A percentile compares a stretch with the other conserved stretches of the same genome.
phyloP scores from a whole-genome alignment of 1,284 basidiomycete species.

The Hemileia vastatrix region DNA sequence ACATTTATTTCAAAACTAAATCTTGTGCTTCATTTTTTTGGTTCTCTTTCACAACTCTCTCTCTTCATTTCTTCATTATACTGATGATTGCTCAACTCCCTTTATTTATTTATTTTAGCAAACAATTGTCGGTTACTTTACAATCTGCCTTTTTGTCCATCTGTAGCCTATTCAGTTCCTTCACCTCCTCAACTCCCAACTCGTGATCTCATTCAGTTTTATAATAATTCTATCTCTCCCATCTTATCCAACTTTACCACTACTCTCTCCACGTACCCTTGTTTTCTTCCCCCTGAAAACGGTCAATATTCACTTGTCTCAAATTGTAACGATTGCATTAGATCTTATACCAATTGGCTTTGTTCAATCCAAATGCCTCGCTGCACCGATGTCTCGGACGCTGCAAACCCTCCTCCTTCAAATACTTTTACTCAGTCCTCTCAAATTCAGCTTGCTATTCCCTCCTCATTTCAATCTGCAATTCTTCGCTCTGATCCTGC shows the following conservation, averaged over 20 bases:
- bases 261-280: slow-evolving; percentile 47
- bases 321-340: slow-evolving; percentile 44
- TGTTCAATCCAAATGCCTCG: slow-evolving; percentile 47
- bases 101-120: slow-evolving; percentile 19
- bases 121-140: slow-evolving; percentile 45
- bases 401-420: slow-evolving; percentile 2
- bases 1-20: slow-evolving; percentile 16
- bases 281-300: too few relatives aligned
- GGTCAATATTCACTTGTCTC: slow-evolving; percentile 45
- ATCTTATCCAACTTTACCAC: slow-evolving; percentile 43
- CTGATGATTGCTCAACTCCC: too few relatives aligned
- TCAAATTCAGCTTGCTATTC: slow-evolving; percentile 10
- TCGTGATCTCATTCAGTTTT: slow-evolving; percentile 32
- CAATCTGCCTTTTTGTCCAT: slow-evolving; percentile 45
- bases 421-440: background rate
- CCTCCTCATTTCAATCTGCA: background rate
- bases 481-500: slow-evolving; percentile 24
- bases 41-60: background rate
- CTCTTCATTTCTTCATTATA: background rate
- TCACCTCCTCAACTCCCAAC: slow-evolving; percentile 37
- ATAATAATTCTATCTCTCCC: slow-evolving; percentile 38
- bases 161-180: slow-evolving; percentile 47
- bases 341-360: slow-evolving; percentile 45
- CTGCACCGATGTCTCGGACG: slow-evolving; percentile 39
- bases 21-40: background rate